Base-by-base conservation (phyloP, 331 rosid species). In the Malus hybrid region DNA sequence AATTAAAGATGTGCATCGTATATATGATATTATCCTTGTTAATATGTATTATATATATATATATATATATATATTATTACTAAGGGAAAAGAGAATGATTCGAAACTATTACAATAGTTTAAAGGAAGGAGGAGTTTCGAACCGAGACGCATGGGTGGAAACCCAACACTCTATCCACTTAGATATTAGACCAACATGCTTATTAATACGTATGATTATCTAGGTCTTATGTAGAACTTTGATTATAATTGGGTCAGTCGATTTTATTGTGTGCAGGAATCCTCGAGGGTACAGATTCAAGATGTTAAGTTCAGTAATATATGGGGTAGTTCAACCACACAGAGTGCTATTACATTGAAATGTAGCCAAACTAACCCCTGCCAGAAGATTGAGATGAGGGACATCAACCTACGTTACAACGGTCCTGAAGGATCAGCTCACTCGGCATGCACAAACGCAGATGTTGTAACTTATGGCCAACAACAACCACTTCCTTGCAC, bases 301-400 rank as follows among this genome's bases (percentile, higher is more conserved):
- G 77, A 73, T 28, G 80, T 79, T 0, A 42, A 26, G 34, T 85
- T 66, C 42, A 62, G 29, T 42, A 65, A 74, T 80, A 85, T 85
- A 6, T 12, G 44, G 50, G 86, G 86, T 0, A 85, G 10, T 22
- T 78, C 82, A 2, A 66, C 8, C 7, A 13, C 84, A 44, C 20
- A 58, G 32, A n/a, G 26, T 9, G 80, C 82, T 19, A 75, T 80
- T 14, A 20, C 50, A 24, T 63, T 83, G 2, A 42, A 44, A 10
- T 83, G 87, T 77, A 83, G 82, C 66, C 20, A 19, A n/a, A 64
- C 57, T 19, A 20, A 5, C 12, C 84, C 84, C 3, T 83, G 87
- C 46, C 30, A 48, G 55, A 11, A 66, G 58, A 36, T 77, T 30
- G 74, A 19, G 71, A 53, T 76, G 29, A 11, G 3, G 1, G 60